Base-by-base conservation (phyloP, 768 basidiomycete genomes). In the Dendrothele bispora region DNA sequence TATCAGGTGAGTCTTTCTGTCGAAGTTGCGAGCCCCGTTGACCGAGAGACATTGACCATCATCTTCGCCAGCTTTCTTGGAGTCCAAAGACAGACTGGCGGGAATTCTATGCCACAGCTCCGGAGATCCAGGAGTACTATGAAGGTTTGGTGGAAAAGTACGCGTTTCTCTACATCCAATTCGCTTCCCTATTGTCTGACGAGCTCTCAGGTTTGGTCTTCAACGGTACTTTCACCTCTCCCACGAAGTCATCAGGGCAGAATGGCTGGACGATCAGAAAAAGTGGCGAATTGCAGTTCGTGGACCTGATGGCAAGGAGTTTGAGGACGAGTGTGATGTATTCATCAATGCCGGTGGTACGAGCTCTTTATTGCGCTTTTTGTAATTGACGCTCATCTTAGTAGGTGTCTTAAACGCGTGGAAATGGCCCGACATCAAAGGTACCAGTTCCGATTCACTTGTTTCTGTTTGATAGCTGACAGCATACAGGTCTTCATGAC, bases 401-500 rank as follows among this genome's bases (percentile, higher is more conserved):
- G 17, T 12, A 59, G 58, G 58, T 5, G 49, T 58, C 27, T 29
- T 60, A 3, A 60, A 60, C 44, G 37, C 49, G 11, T 80, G 77
- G 77, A 68, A 69, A 26, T 80, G 77, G 80, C 80, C 79, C 1
- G 62, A 73, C 8, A 80, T 80, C 36, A 60, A 63, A 5, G 79
- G 46, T 39, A 18, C 22, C 15, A 29, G 14, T 22, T 1, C 22
- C 14, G 6, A 36, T 4, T 7, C n/a, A n/a, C 29, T 14, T 15
- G n/a, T 18, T 8, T 30, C 20, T 10, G 22, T n/a, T n/a, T 29
- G n/a, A n/a, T 24, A 12, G 7, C 20, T 30, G 14, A 7, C 11
- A 11, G 32, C 24, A 24, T 18, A 21, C n/a, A 47, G 46, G 78
- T 4, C 48, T 79, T 17, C 54, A 71, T 32, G 61, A 64, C 10